Percentiles rank a stretch among this genome's conserved stretches.
Evolutionary conservation across 2,329 filamentous ascomycete species (phyloP).

Genomic region (Apiospora rasikravindrae): DNA sequence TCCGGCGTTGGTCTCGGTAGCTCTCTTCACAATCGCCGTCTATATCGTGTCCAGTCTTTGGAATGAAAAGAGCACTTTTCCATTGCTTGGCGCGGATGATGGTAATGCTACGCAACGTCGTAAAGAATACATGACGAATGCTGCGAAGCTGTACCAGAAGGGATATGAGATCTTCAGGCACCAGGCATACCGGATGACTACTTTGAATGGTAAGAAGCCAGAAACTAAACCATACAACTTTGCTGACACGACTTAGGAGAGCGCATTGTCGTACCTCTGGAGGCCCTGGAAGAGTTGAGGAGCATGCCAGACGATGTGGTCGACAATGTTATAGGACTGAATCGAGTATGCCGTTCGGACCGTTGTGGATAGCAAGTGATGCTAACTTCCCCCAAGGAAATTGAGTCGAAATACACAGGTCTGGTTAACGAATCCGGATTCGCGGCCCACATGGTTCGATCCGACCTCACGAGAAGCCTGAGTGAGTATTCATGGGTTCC

Average conservation of each 20-base stretch:
- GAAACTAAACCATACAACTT: not conserved
- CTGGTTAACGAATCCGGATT: conserved; percentile 26
- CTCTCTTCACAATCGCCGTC: not conserved
- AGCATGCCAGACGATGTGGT: conserved; percentile 36
- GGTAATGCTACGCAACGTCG: conserved; percentile 31
- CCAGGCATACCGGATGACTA: conserved; percentile 30
- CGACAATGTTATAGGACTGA: conserved; percentile 28
- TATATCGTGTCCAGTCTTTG: not conserved
- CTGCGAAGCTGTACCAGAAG: conserved; percentile 30
- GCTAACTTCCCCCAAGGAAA: conserved; percentile 23
- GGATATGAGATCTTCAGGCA: conserved; percentile 31
- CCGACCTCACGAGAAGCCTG: conserved; percentile 31
- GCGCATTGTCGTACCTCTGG: conserved; percentile 35
- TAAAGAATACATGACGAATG: conserved; percentile 30
- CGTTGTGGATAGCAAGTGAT: not conserved
- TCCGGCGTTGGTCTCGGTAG: not conserved
- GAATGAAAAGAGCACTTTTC: conserved; percentile 5
- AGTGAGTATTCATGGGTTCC: conserved; percentile 24
- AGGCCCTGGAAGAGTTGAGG: conserved; percentile 36
- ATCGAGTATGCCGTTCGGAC: not conserved
- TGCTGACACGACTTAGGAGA: conserved; percentile 29
- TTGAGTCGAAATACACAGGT: conserved; percentile 27
- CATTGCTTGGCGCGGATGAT: conserved; percentile 30
- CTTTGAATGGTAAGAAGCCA: conserved; percentile 28
- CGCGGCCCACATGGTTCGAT: conserved; percentile 29